These are phyloP conservation scores for Suillus luteus DNA, from an alignment of 768 basidiomycete genomes.

Conservation along the genomic window DNA sequence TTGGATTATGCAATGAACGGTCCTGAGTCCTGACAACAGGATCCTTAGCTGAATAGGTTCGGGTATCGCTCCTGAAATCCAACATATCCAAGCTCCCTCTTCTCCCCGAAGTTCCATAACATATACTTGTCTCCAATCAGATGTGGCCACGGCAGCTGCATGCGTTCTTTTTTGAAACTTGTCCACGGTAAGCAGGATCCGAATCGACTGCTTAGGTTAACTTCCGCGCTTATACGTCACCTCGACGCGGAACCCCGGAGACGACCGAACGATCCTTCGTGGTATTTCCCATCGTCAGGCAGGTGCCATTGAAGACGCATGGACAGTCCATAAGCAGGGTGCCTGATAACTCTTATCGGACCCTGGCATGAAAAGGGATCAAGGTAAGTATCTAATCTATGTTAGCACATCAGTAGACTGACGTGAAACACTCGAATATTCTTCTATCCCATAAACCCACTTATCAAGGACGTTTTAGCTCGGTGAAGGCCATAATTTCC, in stretches of 20 bases:
- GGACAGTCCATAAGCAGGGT: neutral
- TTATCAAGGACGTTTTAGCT: neutral
- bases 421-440: neutral
- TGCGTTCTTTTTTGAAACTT: neutral
- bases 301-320: neutral
- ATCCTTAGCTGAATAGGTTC: neutral
- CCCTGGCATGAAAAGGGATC: neutral
- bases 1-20: neutral
- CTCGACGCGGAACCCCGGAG: slow-evolving; percentile 1
- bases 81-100: neutral
- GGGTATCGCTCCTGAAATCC: neutral
- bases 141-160: neutral
- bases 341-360: slow-evolving; percentile 2
- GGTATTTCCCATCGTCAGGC: neutral
- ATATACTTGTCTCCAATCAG: neutral
- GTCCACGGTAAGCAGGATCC: neutral
- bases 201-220: neutral
- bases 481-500: neutral
- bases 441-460: neutral
- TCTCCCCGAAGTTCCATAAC: neutral
- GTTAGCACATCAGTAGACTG: neutral
- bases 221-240: neutral
- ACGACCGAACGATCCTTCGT: neutral
- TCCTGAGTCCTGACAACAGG: neutral
- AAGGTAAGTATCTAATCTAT: neutral